These are phyloP conservation scores for Xylariaceae sp. DNA, from an alignment of 2,329 filamentous ascomycete genomes.

Conservation along the genomic window DNA sequence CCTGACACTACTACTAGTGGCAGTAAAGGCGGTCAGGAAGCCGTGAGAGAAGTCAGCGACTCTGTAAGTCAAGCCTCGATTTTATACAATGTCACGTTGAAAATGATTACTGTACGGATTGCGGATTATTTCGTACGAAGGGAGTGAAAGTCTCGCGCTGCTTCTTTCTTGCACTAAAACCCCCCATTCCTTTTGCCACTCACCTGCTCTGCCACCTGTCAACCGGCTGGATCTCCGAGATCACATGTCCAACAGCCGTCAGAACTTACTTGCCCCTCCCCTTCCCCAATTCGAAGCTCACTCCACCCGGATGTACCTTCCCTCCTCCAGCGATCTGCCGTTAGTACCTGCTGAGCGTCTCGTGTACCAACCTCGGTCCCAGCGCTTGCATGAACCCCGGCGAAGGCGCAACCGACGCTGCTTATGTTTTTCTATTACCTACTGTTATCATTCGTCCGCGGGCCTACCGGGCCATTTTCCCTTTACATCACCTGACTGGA, in stretches of 20 bases:
- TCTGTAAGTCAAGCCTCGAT: slow-evolving; percentile 11
- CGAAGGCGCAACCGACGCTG: background rate
- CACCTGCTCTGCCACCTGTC: background rate
- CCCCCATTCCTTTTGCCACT: background rate
- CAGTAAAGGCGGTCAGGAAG: slow-evolving; percentile 8
- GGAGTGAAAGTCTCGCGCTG: background rate
- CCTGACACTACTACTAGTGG: background rate
- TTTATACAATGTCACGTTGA: background rate
- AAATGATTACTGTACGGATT: background rate
- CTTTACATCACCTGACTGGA: slow-evolving; percentile 5
- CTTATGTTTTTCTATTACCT: background rate
- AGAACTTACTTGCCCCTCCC: background rate
- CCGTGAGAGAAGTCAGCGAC: slow-evolving; percentile 2
- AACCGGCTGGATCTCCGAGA: background rate
- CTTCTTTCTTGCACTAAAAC: background rate
- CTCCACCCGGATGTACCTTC: background rate
- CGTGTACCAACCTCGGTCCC: background rate
- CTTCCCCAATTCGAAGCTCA: background rate
- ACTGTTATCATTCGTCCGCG: background rate
- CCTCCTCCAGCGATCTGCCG: too few relatives aligned
- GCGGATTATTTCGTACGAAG: background rate
- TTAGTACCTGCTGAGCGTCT: slow-evolving; percentile 1
- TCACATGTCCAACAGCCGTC: background rate
- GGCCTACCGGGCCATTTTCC: slow-evolving; percentile 5
- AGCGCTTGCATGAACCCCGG: background rate